Percentiles rank a stretch among this genome's conserved stretches.
phyloP scores from a whole-genome alignment of 2,329 filamentous ascomycete genomes.

The Ilyonectria sp. region DNA sequence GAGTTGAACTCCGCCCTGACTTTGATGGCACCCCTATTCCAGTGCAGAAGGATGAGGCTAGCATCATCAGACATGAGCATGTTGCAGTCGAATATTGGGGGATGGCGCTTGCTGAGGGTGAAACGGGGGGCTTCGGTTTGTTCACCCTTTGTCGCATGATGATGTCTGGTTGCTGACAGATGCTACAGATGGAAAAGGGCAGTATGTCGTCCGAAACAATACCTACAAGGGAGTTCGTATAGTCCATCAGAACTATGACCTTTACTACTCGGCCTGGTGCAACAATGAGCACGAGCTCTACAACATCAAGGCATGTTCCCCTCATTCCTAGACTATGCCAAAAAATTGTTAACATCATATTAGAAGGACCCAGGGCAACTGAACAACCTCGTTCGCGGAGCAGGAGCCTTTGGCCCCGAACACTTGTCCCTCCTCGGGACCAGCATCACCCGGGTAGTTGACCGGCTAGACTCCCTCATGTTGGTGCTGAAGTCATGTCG shows the following conservation, averaged over 20 bases:
- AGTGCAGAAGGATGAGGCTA: slow-evolving; percentile 48
- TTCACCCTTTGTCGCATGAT: neutral
- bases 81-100: slow-evolving; percentile 74
- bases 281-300: slow-evolving; percentile 78
- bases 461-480: slow-evolving; percentile 71
- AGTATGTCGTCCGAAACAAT: slow-evolving; percentile 56
- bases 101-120: slow-evolving; percentile 56
- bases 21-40: slow-evolving; percentile 72
- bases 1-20: slow-evolving; percentile 59
- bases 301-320: slow-evolving; percentile 63
- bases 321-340: neutral
- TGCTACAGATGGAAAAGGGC: slow-evolving; percentile 40
- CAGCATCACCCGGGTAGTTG: slow-evolving; percentile 56
- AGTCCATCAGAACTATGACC: slow-evolving; percentile 67
- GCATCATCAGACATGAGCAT: slow-evolving; percentile 63
- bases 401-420: neutral
- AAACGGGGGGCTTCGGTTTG: slow-evolving; percentile 47
- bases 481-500: slow-evolving; percentile 75
- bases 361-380: slow-evolving; percentile 69
- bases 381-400: slow-evolving; percentile 56
- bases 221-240: slow-evolving; percentile 75
- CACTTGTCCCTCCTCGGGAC: slow-evolving; percentile 39
- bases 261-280: slow-evolving; percentile 80
- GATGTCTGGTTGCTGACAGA: slow-evolving; percentile 18
- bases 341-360: slow-evolving; percentile 18